Conservation (phyloP, 176 grass and related monocot genomes). For the Poa annua region DNA sequence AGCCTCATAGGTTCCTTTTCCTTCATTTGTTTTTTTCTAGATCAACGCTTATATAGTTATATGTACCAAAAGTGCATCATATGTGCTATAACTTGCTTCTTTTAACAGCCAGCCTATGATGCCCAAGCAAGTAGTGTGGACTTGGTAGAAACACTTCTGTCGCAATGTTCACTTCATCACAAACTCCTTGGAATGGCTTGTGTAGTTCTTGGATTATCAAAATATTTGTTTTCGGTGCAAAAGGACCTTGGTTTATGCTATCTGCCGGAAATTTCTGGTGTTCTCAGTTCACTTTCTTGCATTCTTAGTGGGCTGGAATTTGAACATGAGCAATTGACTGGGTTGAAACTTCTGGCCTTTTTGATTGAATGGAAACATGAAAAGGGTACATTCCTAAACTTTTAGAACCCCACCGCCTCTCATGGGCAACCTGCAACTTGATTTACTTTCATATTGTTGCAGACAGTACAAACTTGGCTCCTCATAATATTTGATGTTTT, state of each 20-base stretch:
- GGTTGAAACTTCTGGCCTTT: conserved; percentile 75
- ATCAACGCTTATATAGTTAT: conserved; percentile 31
- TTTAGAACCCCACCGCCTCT: neutral
- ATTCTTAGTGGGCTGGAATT: conserved; percentile 70
- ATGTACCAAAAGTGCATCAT: conserved; percentile 24
- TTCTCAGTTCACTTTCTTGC: conserved; percentile 70
- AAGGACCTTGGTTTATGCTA: conserved; percentile 71
- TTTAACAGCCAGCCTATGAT: conserved; percentile 54
- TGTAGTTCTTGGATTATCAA: conserved; percentile 63
- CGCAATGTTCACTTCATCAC: conserved; percentile 56
- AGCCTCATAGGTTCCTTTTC: conserved; percentile 1
- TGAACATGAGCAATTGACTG: conserved; percentile 85
- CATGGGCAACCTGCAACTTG: conserved; percentile 28
- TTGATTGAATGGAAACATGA: conserved; percentile 81
- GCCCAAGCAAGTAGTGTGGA: conserved; percentile 54
- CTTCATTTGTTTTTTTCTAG: conserved; percentile 10
- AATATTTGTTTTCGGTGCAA: conserved; percentile 67
- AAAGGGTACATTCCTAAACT: conserved; percentile 55
- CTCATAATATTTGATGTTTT: conserved; percentile 47
- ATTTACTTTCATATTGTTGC: conserved; percentile 23
- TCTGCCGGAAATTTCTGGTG: conserved; percentile 53
- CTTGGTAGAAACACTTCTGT: conserved; percentile 68
- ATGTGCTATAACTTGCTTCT: conserved; percentile 46
- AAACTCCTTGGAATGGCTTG: conserved; percentile 61
- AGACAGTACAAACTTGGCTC: neutral